phyloP scores from a whole-genome alignment of 2,329 filamentous ascomycete species.

The Purpureocillium lavendulum region DNA sequence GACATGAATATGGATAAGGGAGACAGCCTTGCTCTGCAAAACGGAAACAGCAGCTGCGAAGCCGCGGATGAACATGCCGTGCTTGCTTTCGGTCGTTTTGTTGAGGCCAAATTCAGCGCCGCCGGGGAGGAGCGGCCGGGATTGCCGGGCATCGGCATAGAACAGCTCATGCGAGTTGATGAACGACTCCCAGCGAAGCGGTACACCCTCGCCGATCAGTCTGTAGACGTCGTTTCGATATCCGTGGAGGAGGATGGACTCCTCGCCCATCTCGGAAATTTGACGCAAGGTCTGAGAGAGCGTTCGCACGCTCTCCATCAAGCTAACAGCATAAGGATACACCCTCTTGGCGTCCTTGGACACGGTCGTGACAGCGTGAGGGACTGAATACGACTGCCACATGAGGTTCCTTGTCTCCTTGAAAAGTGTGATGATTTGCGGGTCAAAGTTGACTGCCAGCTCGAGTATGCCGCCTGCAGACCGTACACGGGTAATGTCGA shows the following conservation, averaged over 20 bases:
- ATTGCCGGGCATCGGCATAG: slow-evolving; percentile 43
- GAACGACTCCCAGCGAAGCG: slow-evolving; percentile 94
- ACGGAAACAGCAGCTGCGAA: slow-evolving; percentile 82
- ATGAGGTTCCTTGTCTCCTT: slow-evolving; percentile 95
- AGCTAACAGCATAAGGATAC: slow-evolving; percentile 92
- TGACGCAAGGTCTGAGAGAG: slow-evolving; percentile 80
- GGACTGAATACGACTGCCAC: slow-evolving; percentile 91
- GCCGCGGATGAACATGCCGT: slow-evolving; percentile 92
- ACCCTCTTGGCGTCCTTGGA: slow-evolving; percentile 98
- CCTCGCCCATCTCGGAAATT: slow-evolving; percentile 78
- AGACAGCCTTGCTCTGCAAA: slow-evolving; percentile 78
- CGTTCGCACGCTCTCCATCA: slow-evolving; percentile 98
- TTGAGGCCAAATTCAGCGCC: slow-evolving; percentile 32
- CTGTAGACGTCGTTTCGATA: slow-evolving; percentile 86
- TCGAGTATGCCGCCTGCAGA: slow-evolving; percentile 87
- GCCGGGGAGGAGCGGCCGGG: slow-evolving; percentile 32
- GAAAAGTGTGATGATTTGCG: slow-evolving; percentile 94
- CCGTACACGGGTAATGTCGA: slow-evolving; percentile 79
- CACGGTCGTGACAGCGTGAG: slow-evolving; percentile 88
- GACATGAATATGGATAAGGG: slow-evolving; percentile 70
- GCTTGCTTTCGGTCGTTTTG: slow-evolving; percentile 72
- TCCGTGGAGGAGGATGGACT: slow-evolving; percentile 78
- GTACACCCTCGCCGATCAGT: slow-evolving; percentile 78
- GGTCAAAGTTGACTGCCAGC: slow-evolving; percentile 90
- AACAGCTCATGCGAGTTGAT: slow-evolving; percentile 90